Percentiles rank a stretch among this genome's conserved stretches.
Conservation (phyloP, 2,329 filamentous ascomycete species). For the Calonectria hawksworthii region DNA sequence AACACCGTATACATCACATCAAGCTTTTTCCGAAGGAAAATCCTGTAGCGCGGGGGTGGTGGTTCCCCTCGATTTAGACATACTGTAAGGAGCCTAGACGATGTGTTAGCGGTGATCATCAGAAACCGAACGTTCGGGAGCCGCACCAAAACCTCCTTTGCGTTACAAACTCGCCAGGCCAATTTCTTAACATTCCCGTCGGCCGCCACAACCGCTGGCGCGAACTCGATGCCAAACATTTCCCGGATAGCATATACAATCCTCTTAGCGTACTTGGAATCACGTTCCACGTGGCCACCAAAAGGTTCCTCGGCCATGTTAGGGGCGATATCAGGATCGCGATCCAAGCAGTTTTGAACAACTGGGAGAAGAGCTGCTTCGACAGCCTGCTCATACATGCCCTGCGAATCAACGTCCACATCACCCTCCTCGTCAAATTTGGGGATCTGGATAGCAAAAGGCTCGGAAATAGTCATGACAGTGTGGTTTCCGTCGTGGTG, state of each 20-base stretch:
- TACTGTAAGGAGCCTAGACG: constrained; percentile 78
- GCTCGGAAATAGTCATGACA: constrained; percentile 93
- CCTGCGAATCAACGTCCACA: constrained; percentile 70
- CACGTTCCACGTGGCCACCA: constrained; percentile 85
- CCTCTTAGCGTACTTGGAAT: constrained; percentile 89
- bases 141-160: constrained; percentile 92
- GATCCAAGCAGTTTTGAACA: constrained; percentile 92
- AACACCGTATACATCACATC: not conserved
- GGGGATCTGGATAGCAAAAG: constrained; percentile 89
- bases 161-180: constrained; percentile 95
- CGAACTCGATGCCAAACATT: constrained; percentile 98
- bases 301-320: constrained; percentile 84
- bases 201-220: constrained; percentile 90
- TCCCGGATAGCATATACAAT: constrained; percentile 95
- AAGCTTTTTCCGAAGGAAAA: constrained; percentile 49
- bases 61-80: constrained; percentile 75
- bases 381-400: constrained; percentile 76
- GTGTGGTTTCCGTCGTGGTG: constrained; percentile 94
- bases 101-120: constrained; percentile 28
- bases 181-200: constrained; percentile 93
- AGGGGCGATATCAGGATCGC: constrained; percentile 91
- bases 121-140: not conserved
- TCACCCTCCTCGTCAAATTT: constrained; percentile 86
- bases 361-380: constrained; percentile 85
- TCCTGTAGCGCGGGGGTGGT: constrained; percentile 68